Evolutionary conservation across 257 asterid species (phyloP).

Genomic region (Petunia axillaris): DNA sequence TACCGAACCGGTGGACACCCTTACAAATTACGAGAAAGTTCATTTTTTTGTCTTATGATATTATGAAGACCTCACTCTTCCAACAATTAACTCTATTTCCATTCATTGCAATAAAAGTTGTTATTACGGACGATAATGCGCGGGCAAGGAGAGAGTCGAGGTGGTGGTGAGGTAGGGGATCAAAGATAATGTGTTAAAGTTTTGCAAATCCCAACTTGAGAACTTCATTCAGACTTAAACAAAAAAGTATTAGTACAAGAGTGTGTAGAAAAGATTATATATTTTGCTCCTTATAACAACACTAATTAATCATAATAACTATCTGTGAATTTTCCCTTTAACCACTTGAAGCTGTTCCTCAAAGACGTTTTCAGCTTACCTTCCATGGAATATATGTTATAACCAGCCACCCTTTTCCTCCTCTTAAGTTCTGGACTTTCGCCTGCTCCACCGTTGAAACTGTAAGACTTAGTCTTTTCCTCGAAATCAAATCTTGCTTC

Average conservation of each 20-base stretch:
- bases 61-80: no score
- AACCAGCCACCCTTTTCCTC: slow-evolving; percentile 79
- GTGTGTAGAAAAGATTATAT: no score
- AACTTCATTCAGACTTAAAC: not conserved
- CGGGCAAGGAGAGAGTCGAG: no score
- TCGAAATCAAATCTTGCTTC: slow-evolving; percentile 71
- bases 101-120: no score
- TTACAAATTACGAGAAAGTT: no score
- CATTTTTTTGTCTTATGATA: no score
- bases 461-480: slow-evolving; percentile 64
- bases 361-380: slow-evolving; percentile 77
- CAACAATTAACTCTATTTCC: no score
- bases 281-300: not conserved
- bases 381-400: slow-evolving; percentile 73
- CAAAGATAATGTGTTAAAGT: not conserved
- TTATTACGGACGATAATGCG: no score
- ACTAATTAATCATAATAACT: slow-evolving; percentile 37
- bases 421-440: slow-evolving; percentile 77
- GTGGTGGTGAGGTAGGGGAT: no score
- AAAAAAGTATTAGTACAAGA: not conserved
- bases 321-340: slow-evolving; percentile 71
- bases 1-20: no score
- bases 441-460: slow-evolving; percentile 78
- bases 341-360: slow-evolving; percentile 84
- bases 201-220: not conserved